Evolutionary conservation across 129 eudicot genomes (phyloP).

Genomic region (Chrysanthemum seticuspe): DNA sequence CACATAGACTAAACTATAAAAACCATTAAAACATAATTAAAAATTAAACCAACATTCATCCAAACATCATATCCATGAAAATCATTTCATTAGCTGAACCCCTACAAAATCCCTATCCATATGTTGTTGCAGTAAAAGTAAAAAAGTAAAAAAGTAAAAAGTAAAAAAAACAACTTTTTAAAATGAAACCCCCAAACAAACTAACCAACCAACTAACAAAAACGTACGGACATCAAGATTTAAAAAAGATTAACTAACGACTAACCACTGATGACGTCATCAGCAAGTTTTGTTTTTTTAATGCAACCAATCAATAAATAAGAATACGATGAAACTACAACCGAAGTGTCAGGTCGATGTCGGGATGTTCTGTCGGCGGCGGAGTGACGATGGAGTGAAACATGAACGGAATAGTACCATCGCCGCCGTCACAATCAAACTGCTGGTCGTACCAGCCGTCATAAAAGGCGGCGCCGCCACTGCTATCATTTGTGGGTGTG

Average conservation of each 20-base stretch:
- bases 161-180: not conserved
- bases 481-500: not conserved
- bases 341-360: constrained; percentile 64
- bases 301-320: not conserved
- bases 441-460: not conserved
- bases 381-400: not conserved
- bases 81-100: no score
- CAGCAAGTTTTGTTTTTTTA: not conserved
- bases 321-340: constrained; percentile 20
- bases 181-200: not conserved
- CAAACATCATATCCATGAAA: no score
- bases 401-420: constrained; percentile 5
- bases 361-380: constrained; percentile 21
- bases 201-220: not conserved
- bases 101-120: no score
- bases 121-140: no score
- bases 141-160: not conserved
- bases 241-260: not conserved
- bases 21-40: no score
- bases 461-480: not conserved
- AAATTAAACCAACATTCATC: no score
- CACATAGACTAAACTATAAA: no score
- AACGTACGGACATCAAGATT: not conserved
- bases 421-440: not conserved
- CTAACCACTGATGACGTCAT: not conserved